Evolutionary conservation across 805 yeast genomes (phyloP).

Genomic region (Lipomyces yamanashiensis): DNA sequence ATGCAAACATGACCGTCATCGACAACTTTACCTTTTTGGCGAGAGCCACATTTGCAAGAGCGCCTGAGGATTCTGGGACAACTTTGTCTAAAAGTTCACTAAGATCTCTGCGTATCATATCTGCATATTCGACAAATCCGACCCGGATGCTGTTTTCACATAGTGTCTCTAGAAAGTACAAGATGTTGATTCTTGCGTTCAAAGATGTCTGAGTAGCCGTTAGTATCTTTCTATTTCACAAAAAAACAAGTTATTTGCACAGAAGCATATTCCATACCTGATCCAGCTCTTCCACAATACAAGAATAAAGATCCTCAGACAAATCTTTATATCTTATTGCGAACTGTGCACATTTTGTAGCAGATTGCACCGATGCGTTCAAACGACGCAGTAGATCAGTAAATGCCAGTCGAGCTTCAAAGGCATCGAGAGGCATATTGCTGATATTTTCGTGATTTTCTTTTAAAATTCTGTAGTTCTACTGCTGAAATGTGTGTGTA

Average conservation of each 20-base stretch:
- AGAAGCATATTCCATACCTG: slow-evolving; percentile 30
- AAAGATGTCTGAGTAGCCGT: slow-evolving; percentile 50
- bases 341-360: slow-evolving; percentile 56
- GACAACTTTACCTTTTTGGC: slow-evolving; percentile 25
- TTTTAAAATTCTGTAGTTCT: not conserved
- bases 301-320: slow-evolving; percentile 70
- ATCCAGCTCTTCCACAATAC: slow-evolving; percentile 64
- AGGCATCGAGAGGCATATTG: slow-evolving; percentile 67
- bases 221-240: not conserved
- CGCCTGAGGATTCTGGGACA: slow-evolving; percentile 41
- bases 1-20: not conserved
- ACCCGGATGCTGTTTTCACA: slow-evolving; percentile 45
- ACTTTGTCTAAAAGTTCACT: slow-evolving; percentile 41
- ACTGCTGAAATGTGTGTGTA: not conserved
- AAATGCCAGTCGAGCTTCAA: slow-evolving; percentile 81
- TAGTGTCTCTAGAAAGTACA: slow-evolving; percentile 72
- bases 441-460: not conserved
- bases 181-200: slow-evolving; percentile 66
- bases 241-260: not conserved
- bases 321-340: slow-evolving; percentile 59
- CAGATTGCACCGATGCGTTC: slow-evolving; percentile 60
- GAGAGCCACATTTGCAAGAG: slow-evolving; percentile 35
- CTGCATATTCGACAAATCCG: slow-evolving; percentile 41
- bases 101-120: slow-evolving; percentile 43
- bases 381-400: slow-evolving; percentile 66